Percentiles rank a stretch among this genome's conserved stretches.
Evolutionary conservation across 345 rosid species (phyloP).

Genomic region (Sisymbrium irio): DNA sequence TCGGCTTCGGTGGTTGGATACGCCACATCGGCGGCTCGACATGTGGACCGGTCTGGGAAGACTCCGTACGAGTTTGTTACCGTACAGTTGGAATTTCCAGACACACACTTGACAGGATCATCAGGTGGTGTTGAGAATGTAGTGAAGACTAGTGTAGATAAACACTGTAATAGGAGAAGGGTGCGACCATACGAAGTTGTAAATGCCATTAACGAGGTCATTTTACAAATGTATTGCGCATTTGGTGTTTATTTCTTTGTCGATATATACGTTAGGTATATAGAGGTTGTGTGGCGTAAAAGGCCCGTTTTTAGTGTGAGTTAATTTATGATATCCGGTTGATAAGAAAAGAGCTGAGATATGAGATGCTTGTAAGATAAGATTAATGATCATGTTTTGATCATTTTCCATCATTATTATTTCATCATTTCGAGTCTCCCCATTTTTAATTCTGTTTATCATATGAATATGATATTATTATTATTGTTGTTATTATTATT

Average conservation of each 20-base stretch:
- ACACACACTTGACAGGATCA: constrained; percentile 60
- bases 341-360: constrained; percentile 15
- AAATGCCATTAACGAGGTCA: neutral
- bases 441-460: neutral
- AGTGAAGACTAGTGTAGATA: constrained; percentile 15
- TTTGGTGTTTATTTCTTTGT: neutral
- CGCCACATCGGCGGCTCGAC: constrained; percentile 56
- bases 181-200: neutral
- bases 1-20: constrained; percentile 63
- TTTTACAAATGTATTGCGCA: neutral
- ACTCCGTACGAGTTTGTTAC: constrained; percentile 69
- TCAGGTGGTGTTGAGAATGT: constrained; percentile 54
- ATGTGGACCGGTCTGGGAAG: constrained; percentile 67
- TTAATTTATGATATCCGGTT: neutral
- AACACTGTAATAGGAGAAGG: constrained; percentile 13
- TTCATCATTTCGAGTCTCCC: neutral
- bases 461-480: too few relatives aligned
- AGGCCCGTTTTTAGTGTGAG: constrained; percentile 13
- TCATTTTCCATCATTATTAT: constrained; percentile 14
- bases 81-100: constrained; percentile 49
- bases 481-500: too few relatives aligned
- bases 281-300: constrained; percentile 29
- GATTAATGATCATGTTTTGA: constrained; percentile 25
- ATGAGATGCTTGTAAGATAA: constrained; percentile 30
- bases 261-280: neutral